Base-by-base conservation (phyloP, 345 rosid genomes). In the Laguncularia racemosa region DNA sequence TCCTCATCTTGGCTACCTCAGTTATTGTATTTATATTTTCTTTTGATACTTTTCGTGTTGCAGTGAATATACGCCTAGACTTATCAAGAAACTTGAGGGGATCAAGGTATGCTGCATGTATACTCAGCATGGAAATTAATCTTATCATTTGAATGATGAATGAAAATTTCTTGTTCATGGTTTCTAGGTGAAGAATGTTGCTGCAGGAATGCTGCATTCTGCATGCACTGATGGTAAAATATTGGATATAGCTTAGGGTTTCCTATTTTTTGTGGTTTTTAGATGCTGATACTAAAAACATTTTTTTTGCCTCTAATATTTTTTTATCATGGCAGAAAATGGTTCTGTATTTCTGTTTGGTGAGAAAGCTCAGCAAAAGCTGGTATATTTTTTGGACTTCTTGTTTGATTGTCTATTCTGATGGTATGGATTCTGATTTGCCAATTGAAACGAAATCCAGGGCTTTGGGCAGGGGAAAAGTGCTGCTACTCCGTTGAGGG, bases 61-160 rank as follows among this genome's bases (percentile, higher is more conserved):
- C 79, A 92, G 96, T 83, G 96, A 92, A 71, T 88, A 68, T 73
- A 89, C 88, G 44, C 98, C 98, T n/a, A 78, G 98, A 68, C 85
- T 79, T 62, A 89, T 92, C 64, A 92, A 89, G 79, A 78, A 77
- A 72, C 84, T 92, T 46, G 98, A 88, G 53, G 91, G 86, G 46
- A 56, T 80, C 53, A 84, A 86, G 96, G 98, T 91, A 70, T 20
- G 23, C 43, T 23, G 10, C 59, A 46, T 66, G 52, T 50, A 45
- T 50, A 54, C 8, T 43, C 53, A 20, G 40, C 33, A 14, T 59
- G 57, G 40, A 53, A 59, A 62, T 70, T 63, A 58, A 26, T 57
- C 14, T 51, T 23, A 18, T 52, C 58, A 5, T 63, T 55, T 58
- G 40, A 19, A 14, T 52, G 49, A 19, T 40, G 53, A 48, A 4